Evolutionary conservation across 73 alveolate genomes (phyloP).

Genomic region (Loxodes magnus): DNA sequence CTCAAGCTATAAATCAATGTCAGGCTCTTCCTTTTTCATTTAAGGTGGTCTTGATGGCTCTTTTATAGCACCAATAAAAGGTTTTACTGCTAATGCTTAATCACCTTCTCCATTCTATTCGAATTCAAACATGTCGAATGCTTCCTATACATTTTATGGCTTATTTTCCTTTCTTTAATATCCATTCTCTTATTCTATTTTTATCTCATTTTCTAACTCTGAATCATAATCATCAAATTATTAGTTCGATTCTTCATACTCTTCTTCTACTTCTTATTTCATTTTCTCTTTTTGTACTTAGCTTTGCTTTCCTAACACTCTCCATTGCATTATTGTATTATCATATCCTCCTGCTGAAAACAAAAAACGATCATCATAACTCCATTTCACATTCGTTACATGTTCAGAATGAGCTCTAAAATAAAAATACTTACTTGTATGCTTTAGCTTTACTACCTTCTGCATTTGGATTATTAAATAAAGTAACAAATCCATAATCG

Average conservation of each 20-base stretch:
- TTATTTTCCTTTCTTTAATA: slow-evolving; percentile 19
- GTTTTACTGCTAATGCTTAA: slow-evolving; percentile 65
- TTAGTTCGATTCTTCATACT: too few species aligned
- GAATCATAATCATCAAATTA: too few species aligned
- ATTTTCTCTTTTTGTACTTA: too few species aligned
- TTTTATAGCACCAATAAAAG: slow-evolving; percentile 57
- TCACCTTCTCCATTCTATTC: slow-evolving; percentile 61
- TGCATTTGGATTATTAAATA: slow-evolving; percentile 79
- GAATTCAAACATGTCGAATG: slow-evolving; percentile 43
- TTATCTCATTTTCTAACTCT: too few species aligned
- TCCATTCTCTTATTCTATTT: too few species aligned
- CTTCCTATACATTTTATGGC: slow-evolving; percentile 26
- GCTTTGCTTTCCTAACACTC: too few species aligned
- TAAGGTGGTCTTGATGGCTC: slow-evolving; percentile 51
- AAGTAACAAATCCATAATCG: slow-evolving; percentile 77
- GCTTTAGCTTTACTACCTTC: slow-evolving; percentile 61
- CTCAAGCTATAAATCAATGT: slow-evolving; percentile 67
- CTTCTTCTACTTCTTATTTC: too few species aligned
- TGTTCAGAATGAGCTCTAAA: slow-evolving; percentile 93
- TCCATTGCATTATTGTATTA: slow-evolving; percentile 78
- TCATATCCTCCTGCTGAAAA: slow-evolving; percentile 88
- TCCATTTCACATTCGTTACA: slow-evolving; percentile 79
- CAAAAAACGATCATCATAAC: slow-evolving; percentile 64
- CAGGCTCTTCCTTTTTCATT: slow-evolving; percentile 57
- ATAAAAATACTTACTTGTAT: too few species aligned